These are phyloP conservation scores for Spergularia bocconei DNA, from an alignment of 148 eudicot genomes.

Conservation along the genomic window DNA sequence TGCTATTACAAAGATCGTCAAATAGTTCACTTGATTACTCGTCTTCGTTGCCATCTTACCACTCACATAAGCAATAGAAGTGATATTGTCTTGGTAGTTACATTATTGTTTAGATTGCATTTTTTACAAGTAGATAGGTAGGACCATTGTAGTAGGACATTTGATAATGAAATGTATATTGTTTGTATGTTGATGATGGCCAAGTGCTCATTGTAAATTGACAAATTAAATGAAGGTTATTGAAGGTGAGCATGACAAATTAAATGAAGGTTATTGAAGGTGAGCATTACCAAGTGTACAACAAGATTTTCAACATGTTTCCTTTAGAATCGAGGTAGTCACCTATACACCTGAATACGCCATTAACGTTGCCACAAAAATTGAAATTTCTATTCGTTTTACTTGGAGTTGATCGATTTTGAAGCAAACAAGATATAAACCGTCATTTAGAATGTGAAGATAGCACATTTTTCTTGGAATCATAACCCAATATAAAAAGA, in stretches of 20 bases:
- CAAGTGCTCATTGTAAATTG: constrained; percentile 13
- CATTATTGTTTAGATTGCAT: background rate
- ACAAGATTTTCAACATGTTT: no score
- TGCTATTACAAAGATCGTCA: constrained; percentile 49
- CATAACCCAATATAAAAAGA: no score
- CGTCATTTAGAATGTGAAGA: no score
- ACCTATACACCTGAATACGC: no score
- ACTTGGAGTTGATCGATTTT: no score
- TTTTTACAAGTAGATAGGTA: constrained; percentile 11
- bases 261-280: background rate
- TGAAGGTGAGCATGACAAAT: constrained; percentile 3
- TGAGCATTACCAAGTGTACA: background rate
- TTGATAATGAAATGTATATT: constrained; percentile 25
- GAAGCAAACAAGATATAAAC: no score
- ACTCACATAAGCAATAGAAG: constrained; percentile 22
- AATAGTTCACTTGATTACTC: constrained; percentile 63
- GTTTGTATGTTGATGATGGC: constrained; percentile 11
- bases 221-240: background rate
- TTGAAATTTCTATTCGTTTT: no score
- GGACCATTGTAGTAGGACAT: constrained; percentile 8
- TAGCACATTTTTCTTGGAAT: no score
- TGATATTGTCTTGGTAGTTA: background rate
- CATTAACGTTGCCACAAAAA: no score
- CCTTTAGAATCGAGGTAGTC: no score
- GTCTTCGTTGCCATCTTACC: constrained; percentile 50